phyloP scores from a whole-genome alignment of 1,284 basidiomycete genomes.

The Apiotrichum siamense region DNA sequence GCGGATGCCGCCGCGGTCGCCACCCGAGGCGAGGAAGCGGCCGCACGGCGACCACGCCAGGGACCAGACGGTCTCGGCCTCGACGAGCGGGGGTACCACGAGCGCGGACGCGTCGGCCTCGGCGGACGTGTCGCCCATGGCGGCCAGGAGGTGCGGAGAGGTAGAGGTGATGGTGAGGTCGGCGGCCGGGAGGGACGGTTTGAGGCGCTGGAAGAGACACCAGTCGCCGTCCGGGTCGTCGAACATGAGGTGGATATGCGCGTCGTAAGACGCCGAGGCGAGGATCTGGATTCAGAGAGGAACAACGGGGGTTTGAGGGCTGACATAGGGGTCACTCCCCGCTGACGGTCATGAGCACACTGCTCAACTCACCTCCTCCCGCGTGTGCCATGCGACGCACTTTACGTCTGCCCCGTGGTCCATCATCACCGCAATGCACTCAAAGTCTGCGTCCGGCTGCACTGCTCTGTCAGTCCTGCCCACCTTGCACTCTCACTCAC shows the following conservation, averaged over 20 bases:
- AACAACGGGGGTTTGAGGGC: too few species aligned
- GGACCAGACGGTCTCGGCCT: slow-evolving; percentile 76
- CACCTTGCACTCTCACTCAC: slow-evolving; percentile 48
- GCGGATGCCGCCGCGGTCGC: slow-evolving; percentile 48
- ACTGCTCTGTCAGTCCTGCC: slow-evolving; percentile 50
- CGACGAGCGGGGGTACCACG: slow-evolving; percentile 39
- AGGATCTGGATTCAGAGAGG: slow-evolving; percentile 62
- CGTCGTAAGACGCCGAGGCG: slow-evolving; percentile 94
- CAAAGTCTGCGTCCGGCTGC: slow-evolving; percentile 87
- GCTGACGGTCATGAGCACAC: too few species aligned
- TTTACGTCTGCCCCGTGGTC: slow-evolving; percentile 98
- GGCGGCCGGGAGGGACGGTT: slow-evolving; percentile 60
- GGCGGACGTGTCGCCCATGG: slow-evolving; percentile 17
- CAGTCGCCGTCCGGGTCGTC: slow-evolving; percentile 95
- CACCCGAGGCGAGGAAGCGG: slow-evolving; percentile 63
- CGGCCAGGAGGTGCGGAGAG: not conserved
- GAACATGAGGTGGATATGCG: slow-evolving; percentile 87
- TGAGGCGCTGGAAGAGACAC: slow-evolving; percentile 77
- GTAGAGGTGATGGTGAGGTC: slow-evolving; percentile 21
- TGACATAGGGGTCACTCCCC: not conserved
- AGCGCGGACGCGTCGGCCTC: slow-evolving; percentile 28
- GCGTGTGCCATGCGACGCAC: slow-evolving; percentile 88
- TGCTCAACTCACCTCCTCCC: slow-evolving; percentile 69
- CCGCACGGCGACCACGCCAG: slow-evolving; percentile 73
- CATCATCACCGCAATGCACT: slow-evolving; percentile 93